These are phyloP conservation scores for Krasilnikovozyma curviuscula DNA, from an alignment of 768 basidiomycete species.

Conservation along the genomic window DNA sequence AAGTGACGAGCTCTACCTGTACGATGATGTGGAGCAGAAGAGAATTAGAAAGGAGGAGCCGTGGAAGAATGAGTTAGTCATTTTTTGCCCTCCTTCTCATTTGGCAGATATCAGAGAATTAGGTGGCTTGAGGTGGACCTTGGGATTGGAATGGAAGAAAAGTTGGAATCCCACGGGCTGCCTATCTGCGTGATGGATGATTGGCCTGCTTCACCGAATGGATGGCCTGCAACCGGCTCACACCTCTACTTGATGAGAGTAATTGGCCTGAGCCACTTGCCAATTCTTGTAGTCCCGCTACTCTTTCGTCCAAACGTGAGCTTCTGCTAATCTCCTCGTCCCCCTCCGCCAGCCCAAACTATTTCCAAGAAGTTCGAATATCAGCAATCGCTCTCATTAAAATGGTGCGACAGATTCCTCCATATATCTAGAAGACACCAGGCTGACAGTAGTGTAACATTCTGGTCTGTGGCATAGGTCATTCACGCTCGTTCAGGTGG, in stretches of 20 bases:
- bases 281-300: neutral
- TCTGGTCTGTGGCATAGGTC: conserved; percentile 20
- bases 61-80: conserved; percentile 63
- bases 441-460: neutral
- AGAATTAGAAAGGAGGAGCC: conserved; percentile 48
- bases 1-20: conserved; percentile 23
- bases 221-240: neutral
- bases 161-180: no score
- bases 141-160: no score
- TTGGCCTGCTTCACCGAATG: neutral
- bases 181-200: no score
- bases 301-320: neutral
- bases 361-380: conserved; percentile 18
- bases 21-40: conserved; percentile 26
- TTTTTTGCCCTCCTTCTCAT: neutral
- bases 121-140: neutral
- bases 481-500: conserved; percentile 87
- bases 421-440: no score
- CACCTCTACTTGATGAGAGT: conserved; percentile 26
- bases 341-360: neutral
- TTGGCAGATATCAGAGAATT: neutral
- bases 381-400: conserved; percentile 36
- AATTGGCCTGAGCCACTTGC: conserved; percentile 31
- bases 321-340: neutral
- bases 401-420: conserved; percentile 26